Evolutionary conservation across 805 yeast genomes (phyloP).

Genomic region (Tetrapisispora namnaoensis): DNA sequence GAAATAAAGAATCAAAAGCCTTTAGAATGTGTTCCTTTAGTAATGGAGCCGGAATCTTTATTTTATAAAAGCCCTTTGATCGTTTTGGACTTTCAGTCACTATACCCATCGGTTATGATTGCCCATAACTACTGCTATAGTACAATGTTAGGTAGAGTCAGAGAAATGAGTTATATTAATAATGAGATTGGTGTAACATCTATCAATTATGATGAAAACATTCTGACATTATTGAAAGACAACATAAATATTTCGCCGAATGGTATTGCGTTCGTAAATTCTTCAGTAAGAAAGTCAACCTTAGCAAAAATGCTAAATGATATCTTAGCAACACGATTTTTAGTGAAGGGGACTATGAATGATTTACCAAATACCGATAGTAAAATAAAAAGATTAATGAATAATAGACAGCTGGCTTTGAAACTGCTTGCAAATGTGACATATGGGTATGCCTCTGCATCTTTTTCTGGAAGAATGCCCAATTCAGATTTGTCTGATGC

Average conservation of each 20-base stretch:
- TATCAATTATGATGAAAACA: slow-evolving; percentile 45
- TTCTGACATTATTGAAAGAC: slow-evolving; percentile 42
- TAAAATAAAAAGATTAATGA: slow-evolving; percentile 36
- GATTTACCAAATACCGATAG: slow-evolving; percentile 25
- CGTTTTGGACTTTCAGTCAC: slow-evolving; percentile 86
- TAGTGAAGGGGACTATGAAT: slow-evolving; percentile 69
- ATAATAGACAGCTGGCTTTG: slow-evolving; percentile 75
- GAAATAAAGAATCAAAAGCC: slow-evolving; percentile 82
- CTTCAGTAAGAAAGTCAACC: slow-evolving; percentile 56
- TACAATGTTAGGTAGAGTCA: slow-evolving; percentile 54
- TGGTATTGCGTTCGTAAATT: slow-evolving; percentile 69
- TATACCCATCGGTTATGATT: slow-evolving; percentile 86
- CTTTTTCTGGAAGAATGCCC: slow-evolving; percentile 96
- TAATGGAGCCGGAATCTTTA: slow-evolving; percentile 83
- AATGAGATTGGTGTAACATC: slow-evolving; percentile 46
- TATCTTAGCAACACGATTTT: slow-evolving; percentile 66
- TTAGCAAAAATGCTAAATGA: slow-evolving; percentile 80
- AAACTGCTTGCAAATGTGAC: slow-evolving; percentile 91
- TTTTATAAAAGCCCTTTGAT: slow-evolving; percentile 83
- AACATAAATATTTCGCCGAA: slow-evolving; percentile 72
- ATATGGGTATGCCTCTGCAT: slow-evolving; percentile 91
- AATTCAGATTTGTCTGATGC: slow-evolving; percentile 92
- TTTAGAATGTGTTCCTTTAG: slow-evolving; percentile 76
- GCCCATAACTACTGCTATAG: slow-evolving; percentile 87
- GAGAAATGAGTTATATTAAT: slow-evolving; percentile 37